Percentiles rank a stretch among this genome's conserved stretches.
phyloP scores from a whole-genome alignment of 1,284 basidiomycete genomes.

The Cystobasidium sp. region DNA sequence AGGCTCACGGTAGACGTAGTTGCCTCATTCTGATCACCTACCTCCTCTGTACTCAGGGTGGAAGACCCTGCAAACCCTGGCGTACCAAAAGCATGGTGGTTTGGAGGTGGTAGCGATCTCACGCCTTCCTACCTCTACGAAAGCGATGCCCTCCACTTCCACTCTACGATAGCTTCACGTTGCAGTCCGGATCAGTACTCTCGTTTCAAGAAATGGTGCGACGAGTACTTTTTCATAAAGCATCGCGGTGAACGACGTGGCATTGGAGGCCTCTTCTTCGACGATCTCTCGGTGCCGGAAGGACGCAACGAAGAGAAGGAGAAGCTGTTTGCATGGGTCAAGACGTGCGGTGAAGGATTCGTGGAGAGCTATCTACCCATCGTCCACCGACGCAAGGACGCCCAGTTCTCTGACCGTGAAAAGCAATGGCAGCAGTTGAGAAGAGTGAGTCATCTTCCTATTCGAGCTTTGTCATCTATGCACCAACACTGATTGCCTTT shows the following conservation, averaged over 20 bases:
- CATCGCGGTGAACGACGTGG: slow-evolving; percentile 90
- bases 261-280: slow-evolving; percentile 95
- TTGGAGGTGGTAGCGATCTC: slow-evolving; percentile 94
- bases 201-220: slow-evolving; percentile 93
- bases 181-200: slow-evolving; percentile 73
- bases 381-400: slow-evolving; percentile 65
- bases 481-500: neutral
- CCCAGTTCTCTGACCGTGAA: slow-evolving; percentile 66
- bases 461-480: no score
- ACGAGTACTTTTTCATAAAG: slow-evolving; percentile 94
- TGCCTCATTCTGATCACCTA: neutral
- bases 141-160: slow-evolving; percentile 87
- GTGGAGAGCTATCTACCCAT: slow-evolving; percentile 88
- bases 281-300: slow-evolving; percentile 67
- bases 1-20: no score
- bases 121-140: slow-evolving; percentile 92
- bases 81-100: slow-evolving; percentile 84
- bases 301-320: slow-evolving; percentile 62
- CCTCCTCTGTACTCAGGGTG: slow-evolving; percentile 22
- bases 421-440: slow-evolving; percentile 88
- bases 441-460: slow-evolving; percentile 56
- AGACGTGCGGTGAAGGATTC: slow-evolving; percentile 74
- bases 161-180: slow-evolving; percentile 73
- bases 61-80: slow-evolving; percentile 48
- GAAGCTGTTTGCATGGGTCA: slow-evolving; percentile 76